A percentile compares a stretch with the other conserved stretches of the same genome.
phyloP scores from a whole-genome alignment of 495 filamentous ascomycete species.

The Chaetomium tenue region DNA sequence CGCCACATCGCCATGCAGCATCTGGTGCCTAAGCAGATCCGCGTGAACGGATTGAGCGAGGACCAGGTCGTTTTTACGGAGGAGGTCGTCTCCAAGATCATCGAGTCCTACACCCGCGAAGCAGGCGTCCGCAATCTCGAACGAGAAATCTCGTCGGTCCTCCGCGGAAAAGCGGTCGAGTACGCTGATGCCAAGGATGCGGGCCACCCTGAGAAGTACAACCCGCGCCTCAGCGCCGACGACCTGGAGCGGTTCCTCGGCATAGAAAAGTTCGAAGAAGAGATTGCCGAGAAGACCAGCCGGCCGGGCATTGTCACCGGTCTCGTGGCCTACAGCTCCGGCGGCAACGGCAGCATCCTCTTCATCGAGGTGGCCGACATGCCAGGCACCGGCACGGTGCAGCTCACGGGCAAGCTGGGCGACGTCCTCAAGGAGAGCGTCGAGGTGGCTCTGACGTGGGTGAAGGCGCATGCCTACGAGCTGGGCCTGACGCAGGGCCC shows the following conservation, averaged over 20 bases:
- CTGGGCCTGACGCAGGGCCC: constrained; percentile 78
- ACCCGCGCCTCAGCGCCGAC: constrained; percentile 65
- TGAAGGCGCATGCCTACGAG: constrained; percentile 92
- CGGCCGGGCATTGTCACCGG: constrained; percentile 95
- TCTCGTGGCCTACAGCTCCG: constrained; percentile 91
- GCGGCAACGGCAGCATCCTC: constrained; percentile 91
- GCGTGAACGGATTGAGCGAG: constrained; percentile 67
- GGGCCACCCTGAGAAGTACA: constrained; percentile 67
- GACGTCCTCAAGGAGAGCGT: constrained; percentile 97
- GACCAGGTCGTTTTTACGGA: constrained; percentile 72
- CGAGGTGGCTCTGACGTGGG: constrained; percentile 92
- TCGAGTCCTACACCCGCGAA: constrained; percentile 94
- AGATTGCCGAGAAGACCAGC: constrained; percentile 84
- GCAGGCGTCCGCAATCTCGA: constrained; percentile 97
- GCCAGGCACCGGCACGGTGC: constrained; percentile 88
- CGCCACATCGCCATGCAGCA: constrained; percentile 91
- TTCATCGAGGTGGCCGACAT: constrained; percentile 99
- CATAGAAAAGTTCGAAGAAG: constrained; percentile 91
- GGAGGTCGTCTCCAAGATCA: constrained; percentile 89
- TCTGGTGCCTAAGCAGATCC: constrained; percentile 90
- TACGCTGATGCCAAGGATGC: constrained; percentile 84
- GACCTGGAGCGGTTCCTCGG: constrained; percentile 91
- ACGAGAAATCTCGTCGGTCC: constrained; percentile 90
- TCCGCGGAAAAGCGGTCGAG: constrained; percentile 92
- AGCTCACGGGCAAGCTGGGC: constrained; percentile 98